phyloP scores from a whole-genome alignment of 2,329 filamentous ascomycete species.

The Colletotrichum cuscutae region DNA sequence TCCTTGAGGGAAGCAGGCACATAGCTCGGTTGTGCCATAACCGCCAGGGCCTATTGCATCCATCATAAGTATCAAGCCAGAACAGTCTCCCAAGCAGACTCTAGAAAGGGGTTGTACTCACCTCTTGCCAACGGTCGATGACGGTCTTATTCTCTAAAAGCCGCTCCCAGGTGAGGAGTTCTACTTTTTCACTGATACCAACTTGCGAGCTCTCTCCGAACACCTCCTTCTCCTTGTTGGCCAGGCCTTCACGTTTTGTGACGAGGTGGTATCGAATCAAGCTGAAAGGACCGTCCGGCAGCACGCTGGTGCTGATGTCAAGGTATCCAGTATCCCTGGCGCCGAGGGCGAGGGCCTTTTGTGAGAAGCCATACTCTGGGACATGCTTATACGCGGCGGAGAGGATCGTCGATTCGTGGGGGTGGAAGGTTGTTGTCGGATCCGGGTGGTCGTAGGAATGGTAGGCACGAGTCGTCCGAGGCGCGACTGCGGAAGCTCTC shows the following conservation, averaged over 20 bases:
- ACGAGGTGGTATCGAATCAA: slow-evolving; percentile 83
- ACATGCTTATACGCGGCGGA: slow-evolving; percentile 83
- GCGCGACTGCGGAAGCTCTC: not conserved
- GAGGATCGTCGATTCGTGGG: slow-evolving; percentile 80
- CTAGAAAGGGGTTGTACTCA: slow-evolving; percentile 48
- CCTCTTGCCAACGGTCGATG: slow-evolving; percentile 87
- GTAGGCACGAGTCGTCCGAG: slow-evolving; percentile 57
- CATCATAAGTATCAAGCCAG: not conserved
- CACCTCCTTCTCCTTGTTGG: slow-evolving; percentile 48
- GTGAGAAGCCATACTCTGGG: slow-evolving; percentile 84
- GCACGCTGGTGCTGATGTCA: slow-evolving; percentile 84
- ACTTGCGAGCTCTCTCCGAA: slow-evolving; percentile 47
- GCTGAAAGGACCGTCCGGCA: slow-evolving; percentile 83
- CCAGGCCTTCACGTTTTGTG: slow-evolving; percentile 71
- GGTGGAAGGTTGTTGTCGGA: slow-evolving; percentile 70
- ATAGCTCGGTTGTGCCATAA: slow-evolving; percentile 88
- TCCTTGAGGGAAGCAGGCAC: slow-evolving; percentile 81
- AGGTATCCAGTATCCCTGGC: slow-evolving; percentile 87
- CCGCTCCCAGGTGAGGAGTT: slow-evolving; percentile 78
- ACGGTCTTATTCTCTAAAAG: slow-evolving; percentile 79
- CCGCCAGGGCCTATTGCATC: slow-evolving; percentile 75
- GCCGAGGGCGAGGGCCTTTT: slow-evolving; percentile 77
- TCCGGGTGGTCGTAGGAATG: slow-evolving; percentile 79
- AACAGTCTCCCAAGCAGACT: not conserved
- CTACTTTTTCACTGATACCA: slow-evolving; percentile 71